phyloP scores from a whole-genome alignment of 805 yeast genomes.

The Sugiyamaella valdiviana region DNA sequence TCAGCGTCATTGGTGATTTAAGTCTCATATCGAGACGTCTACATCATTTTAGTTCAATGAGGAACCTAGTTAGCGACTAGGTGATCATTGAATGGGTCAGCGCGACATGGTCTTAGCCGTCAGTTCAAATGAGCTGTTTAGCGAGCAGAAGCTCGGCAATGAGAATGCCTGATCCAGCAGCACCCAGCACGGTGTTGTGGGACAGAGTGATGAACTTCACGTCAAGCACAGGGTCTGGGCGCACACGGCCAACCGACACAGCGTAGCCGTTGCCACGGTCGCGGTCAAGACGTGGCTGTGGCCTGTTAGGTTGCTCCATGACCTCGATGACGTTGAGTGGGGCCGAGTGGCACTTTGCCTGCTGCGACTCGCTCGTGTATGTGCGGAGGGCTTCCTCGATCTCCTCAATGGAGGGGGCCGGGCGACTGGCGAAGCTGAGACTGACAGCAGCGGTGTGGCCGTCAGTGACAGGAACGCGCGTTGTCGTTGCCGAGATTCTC shows the following conservation, averaged over 20 bases:
- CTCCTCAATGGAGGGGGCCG: conserved; percentile 79
- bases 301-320: conserved; percentile 85
- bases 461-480: conserved; percentile 93
- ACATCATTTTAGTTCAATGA: no score
- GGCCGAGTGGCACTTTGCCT: conserved; percentile 81
- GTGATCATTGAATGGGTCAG: no score
- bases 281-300: conserved; percentile 96
- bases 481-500: conserved; percentile 91
- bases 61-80: no score
- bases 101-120: no score
- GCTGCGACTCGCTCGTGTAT: conserved; percentile 77
- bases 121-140: conserved; percentile 65
- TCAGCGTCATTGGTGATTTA: no score
- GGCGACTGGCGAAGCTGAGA: conserved; percentile 70
- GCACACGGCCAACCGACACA: conserved; percentile 88
- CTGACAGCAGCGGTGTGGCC: conserved; percentile 97
- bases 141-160: conserved; percentile 87
- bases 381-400: conserved; percentile 63
- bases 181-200: conserved; percentile 96
- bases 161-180: conserved; percentile 96
- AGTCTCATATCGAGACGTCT: no score
- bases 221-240: conserved; percentile 90
- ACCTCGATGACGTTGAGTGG: conserved; percentile 90
- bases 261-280: conserved; percentile 92
- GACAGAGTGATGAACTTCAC: conserved; percentile 95